Percentiles rank a stretch among this genome's conserved stretches.
These are phyloP conservation scores for Linnemannia schmuckeri DNA, from an alignment of 192 early-diverging fungal species.

Conservation along the genomic window DNA sequence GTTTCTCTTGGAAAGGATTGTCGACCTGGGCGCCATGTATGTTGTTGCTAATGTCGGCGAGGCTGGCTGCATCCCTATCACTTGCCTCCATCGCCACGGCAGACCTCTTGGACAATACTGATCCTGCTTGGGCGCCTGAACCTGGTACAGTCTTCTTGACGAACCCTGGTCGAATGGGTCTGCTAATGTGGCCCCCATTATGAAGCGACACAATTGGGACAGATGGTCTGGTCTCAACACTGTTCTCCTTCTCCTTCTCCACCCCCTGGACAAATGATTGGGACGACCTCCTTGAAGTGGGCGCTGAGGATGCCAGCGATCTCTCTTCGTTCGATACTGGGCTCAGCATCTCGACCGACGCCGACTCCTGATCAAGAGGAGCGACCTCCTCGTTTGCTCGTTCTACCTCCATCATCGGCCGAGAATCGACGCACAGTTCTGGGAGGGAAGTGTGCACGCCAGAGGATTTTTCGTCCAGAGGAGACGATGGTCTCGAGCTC, in stretches of 20 bases:
- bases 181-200: background rate
- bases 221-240: background rate
- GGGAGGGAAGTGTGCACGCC: background rate
- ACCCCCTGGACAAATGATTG: constrained; percentile 3
- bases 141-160: background rate
- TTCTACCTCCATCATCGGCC: background rate
- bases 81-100: constrained; percentile 28
- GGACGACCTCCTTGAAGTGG: constrained; percentile 12
- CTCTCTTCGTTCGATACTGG: background rate
- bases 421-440: background rate
- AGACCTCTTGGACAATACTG: constrained; percentile 28
- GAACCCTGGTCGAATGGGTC: constrained; percentile 14
- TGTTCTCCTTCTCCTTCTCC: constrained; percentile 35
- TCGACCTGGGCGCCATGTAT: background rate
- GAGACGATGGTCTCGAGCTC: background rate
- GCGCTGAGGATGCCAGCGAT: constrained; percentile 1
- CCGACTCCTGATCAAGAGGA: background rate
- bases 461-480: background rate
- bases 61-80: background rate
- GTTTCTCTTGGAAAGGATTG: constrained; percentile 7
- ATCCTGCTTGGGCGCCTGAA: background rate
- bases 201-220: background rate
- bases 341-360: background rate
- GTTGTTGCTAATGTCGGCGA: constrained; percentile 26
- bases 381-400: background rate